Evolutionary conservation across 352 stramenopile species (phyloP).

Genomic region (Pythium plurisporium): DNA sequence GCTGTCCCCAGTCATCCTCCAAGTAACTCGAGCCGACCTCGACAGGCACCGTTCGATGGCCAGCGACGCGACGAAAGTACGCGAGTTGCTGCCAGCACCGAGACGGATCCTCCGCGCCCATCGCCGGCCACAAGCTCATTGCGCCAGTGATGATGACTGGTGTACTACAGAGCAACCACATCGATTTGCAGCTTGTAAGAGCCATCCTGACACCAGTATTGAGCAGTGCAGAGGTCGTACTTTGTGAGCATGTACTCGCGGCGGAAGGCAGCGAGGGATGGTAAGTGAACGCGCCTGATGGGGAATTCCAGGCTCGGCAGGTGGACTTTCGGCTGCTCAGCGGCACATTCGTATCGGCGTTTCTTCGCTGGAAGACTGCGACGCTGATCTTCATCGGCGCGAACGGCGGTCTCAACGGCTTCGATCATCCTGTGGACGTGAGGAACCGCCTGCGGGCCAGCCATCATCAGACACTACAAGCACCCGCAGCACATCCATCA

Average conservation of each 20-base stretch:
- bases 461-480: slow-evolving; percentile 59
- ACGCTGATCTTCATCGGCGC: background rate
- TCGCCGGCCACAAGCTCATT: slow-evolving; percentile 81
- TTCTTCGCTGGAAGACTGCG: background rate
- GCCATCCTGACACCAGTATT: too few species aligned
- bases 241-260: slow-evolving; percentile 47
- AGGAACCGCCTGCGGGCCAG: slow-evolving; percentile 38
- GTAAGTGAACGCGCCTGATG: slow-evolving; percentile 37
- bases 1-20: slow-evolving; percentile 71
- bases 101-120: slow-evolving; percentile 33
- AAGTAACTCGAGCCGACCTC: slow-evolving; percentile 81
- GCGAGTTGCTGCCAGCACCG: slow-evolving; percentile 53
- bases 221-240: too few species aligned
- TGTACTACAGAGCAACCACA: slow-evolving; percentile 22
- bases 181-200: too few species aligned
- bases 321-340: too few species aligned
- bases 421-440: slow-evolving; percentile 50
- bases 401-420: slow-evolving; percentile 21
- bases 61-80: slow-evolving; percentile 74
- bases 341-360: too few species aligned
- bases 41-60: slow-evolving; percentile 72
- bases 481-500: too few species aligned
- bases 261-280: slow-evolving; percentile 59
- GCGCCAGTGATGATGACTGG: slow-evolving; percentile 71
- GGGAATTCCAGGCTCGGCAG: slow-evolving; percentile 33